Base-by-base conservation (phyloP, 2,329 filamentous ascomycete genomes). In the Diaporthe australafricana region DNA sequence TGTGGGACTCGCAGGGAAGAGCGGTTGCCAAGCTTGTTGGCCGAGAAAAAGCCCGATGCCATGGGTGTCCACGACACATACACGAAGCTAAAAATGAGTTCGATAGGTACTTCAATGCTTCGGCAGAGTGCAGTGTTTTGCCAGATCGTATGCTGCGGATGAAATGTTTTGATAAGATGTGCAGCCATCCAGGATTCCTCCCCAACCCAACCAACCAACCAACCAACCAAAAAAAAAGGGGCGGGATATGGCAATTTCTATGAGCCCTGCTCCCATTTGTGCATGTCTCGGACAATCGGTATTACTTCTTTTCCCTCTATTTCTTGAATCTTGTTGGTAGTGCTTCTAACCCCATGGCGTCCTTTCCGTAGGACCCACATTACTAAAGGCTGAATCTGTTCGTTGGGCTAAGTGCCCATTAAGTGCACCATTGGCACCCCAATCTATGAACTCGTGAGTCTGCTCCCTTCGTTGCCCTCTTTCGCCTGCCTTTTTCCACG, bases 401-500 rank as follows among this genome's bases (percentile, higher is more conserved):
- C 57, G 57, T 16, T n/a, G 53, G 9, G 40, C 40, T n/a, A 16
- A 16, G 16, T 32, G 17, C 5, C 57, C 57, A 25, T 62, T 47
- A 17, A 47, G 20, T 47, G 1, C 17, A 14, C 40, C 57, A 7
- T n/a, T 16, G 17, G 4, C 2, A 62, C 20, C 25, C 40, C 40
- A 62, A n/a, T 32, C 40, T 11, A 47, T 20, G 35, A 60, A 30
- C 16, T 60, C 22, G 16, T 47, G 57, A 3, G 56, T 6, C 7
- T 38, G 40, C 7, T 70, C 55, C n/a, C 45, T 40, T 5, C 30
- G 12, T n/a, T 53, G 48, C 27, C 32, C 25, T 48, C 65, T 68
- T n/a, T 42, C 38, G 11, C 17, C 56, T 35, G 56, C 57, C 38
- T 60, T 67, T 11, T 57, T 68, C 3, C 30, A 72, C 11, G 56